phyloP scores from a whole-genome alignment of 2,329 filamentous ascomycete species.

The Xylaria sp. region DNA sequence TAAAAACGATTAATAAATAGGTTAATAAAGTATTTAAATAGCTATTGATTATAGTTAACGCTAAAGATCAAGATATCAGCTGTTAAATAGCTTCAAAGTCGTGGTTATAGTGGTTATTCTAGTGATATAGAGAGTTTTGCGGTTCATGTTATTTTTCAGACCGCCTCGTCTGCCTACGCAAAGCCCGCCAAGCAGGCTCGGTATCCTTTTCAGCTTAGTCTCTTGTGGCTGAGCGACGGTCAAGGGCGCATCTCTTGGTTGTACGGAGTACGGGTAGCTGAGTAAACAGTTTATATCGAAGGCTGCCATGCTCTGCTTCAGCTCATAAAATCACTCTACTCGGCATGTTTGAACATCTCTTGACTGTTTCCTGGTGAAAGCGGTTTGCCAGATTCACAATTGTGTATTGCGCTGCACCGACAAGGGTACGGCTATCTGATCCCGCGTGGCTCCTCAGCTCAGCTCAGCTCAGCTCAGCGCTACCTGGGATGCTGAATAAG shows the following conservation, averaged over 20 bases:
- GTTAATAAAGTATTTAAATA: too few relatives aligned
- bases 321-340: neutral
- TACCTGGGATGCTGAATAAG: neutral
- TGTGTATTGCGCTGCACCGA: neutral
- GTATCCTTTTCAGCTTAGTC: constrained; percentile 41
- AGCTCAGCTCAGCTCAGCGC: neutral
- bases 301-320: neutral
- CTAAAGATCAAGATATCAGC: too few relatives aligned
- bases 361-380: neutral
- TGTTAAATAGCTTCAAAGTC: too few relatives aligned
- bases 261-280: too few relatives aligned
- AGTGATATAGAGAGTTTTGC: too few relatives aligned
- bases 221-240: constrained; percentile 18
- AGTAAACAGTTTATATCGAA: constrained; percentile 1
- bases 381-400: neutral
- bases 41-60: too few relatives aligned
- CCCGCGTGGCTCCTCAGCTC: neutral
- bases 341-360: neutral
- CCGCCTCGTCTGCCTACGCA: constrained; percentile 30
- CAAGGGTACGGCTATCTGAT: neutral
- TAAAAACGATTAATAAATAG: too few relatives aligned
- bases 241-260: neutral
- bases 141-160: too few relatives aligned
- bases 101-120: too few relatives aligned
- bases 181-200: constrained; percentile 36